Evolutionary conservation across 352 stramenopile species (phyloP).

Genomic region (Globisporangium yorkense): DNA sequence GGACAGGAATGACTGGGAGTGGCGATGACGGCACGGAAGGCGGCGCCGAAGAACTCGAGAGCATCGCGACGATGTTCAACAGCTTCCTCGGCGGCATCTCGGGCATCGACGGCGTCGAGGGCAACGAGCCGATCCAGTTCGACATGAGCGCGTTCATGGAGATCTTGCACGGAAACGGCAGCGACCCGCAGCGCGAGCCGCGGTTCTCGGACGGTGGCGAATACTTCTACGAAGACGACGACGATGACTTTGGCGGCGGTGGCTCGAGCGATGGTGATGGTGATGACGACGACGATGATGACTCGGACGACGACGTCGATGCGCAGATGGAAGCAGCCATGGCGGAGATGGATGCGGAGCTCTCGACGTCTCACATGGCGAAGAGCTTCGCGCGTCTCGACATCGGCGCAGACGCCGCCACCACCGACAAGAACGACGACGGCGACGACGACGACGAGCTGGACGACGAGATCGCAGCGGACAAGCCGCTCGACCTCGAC

Average conservation of each 20-base stretch:
- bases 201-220: conserved; percentile 8
- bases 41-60: conserved; percentile 57
- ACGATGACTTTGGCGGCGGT: conserved; percentile 19
- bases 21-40: conserved; percentile 13
- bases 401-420: neutral
- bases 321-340: conserved; percentile 47
- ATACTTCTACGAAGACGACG: conserved; percentile 16
- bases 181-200: conserved; percentile 6
- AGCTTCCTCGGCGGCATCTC: conserved; percentile 63
- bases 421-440: neutral
- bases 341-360: conserved; percentile 72
- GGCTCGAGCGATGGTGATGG: conserved; percentile 23
- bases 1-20: neutral
- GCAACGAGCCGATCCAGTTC: conserved; percentile 45
- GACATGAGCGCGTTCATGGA: conserved; percentile 68
- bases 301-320: conserved; percentile 24
- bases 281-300: conserved; percentile 23
- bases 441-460: neutral
- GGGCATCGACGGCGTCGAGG: conserved; percentile 62
- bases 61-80: conserved; percentile 70
- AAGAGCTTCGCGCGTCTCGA: conserved; percentile 50
- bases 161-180: conserved; percentile 32
- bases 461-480: conserved; percentile 16
- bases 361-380: conserved; percentile 40
- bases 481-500: conserved; percentile 65